Evolutionary conservation across 208 protist species (phyloP), one percentile per base, ranked within the genome.

Genomic region (Zelonia costaricensis): DNA sequence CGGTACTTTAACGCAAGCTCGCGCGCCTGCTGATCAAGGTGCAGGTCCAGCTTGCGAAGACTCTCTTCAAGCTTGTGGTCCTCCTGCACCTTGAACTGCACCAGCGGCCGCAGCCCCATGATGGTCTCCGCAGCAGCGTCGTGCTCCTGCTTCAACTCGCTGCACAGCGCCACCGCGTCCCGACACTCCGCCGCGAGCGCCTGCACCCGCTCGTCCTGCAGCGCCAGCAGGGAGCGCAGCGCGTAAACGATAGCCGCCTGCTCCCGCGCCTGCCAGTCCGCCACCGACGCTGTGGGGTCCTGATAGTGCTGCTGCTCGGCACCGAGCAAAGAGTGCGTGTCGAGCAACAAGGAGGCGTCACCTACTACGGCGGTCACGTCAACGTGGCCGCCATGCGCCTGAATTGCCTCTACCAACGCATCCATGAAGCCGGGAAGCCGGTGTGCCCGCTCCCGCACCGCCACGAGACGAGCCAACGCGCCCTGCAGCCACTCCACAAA

Each of bases 1-100:
- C 74, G 38, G 63, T 94, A 96, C 72, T 84, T 86, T 77, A 90
- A 69, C 1, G 84, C 85, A 16, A 96, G 66, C 57, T 96, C 86
- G 1, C 86, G 52, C n/a, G 84, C 84, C 53, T 96, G 91, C 65
- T 78, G 33, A 45, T 92, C 84, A 9, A 96, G 76, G 46, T 93
- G 83, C 2, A 23, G 52, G 33, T 94, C 87, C 8, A 96, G 60
- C 36, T 74, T 60, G 10, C 75, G 74, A 38, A 96, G 61, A 40
- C 74, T 91, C 57, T 76, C 69, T 76, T 96, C 87, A 27, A 93
- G 74, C 53, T 75, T 64, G 25, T 33, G 23, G 55, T 96, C 91
- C 43, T 94, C 91, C 27, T 80, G 62, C 49, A 93, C 55, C 54
- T 96, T 96, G 16, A 75, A 52, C 39, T 88, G 78, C 30, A 96